Conservation (phyloP, 2,329 filamentous ascomycete species). For the Septoria petroselini region DNA sequence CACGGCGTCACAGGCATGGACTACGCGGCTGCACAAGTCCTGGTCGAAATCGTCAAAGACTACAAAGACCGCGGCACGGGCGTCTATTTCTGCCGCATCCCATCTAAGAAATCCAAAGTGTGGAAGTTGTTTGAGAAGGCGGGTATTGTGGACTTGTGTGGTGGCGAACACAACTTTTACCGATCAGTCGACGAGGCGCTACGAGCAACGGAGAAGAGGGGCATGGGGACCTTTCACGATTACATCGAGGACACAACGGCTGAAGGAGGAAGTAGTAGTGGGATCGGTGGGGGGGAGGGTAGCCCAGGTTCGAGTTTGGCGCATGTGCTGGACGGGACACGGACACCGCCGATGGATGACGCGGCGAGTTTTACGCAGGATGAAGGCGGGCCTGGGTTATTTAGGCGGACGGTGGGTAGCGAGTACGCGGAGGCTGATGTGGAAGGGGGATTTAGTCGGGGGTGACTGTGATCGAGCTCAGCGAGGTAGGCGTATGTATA, state of each 20-base stretch:
- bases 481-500: too few relatives aligned
- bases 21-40: slow-evolving; percentile 85
- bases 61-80: slow-evolving; percentile 75
- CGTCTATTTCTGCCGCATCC: slow-evolving; percentile 68
- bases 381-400: slow-evolving; percentile 3
- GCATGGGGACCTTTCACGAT: slow-evolving; percentile 14
- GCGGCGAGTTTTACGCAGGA: slow-evolving; percentile 12
- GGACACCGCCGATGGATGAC: slow-evolving; percentile 6
- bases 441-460: slow-evolving; percentile 8
- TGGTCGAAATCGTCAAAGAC: slow-evolving; percentile 79
- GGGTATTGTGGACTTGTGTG: slow-evolving; percentile 80
- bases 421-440: slow-evolving; percentile 8
- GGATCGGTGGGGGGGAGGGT: background rate
- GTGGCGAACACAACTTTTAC: slow-evolving; percentile 75
- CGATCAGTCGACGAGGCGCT: slow-evolving; percentile 80
- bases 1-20: slow-evolving; percentile 96
- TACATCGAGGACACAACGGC: slow-evolving; percentile 1
- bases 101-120: slow-evolving; percentile 52
- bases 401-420: background rate
- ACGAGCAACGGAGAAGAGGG: slow-evolving; percentile 68
- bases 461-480: background rate
- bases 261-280: background rate
- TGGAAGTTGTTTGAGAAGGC: slow-evolving; percentile 71
- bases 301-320: slow-evolving; percentile 1
- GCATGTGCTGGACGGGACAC: slow-evolving; percentile 5